phyloP scores from a whole-genome alignment of 257 asterid species.

The Salvia hispanica region DNA sequence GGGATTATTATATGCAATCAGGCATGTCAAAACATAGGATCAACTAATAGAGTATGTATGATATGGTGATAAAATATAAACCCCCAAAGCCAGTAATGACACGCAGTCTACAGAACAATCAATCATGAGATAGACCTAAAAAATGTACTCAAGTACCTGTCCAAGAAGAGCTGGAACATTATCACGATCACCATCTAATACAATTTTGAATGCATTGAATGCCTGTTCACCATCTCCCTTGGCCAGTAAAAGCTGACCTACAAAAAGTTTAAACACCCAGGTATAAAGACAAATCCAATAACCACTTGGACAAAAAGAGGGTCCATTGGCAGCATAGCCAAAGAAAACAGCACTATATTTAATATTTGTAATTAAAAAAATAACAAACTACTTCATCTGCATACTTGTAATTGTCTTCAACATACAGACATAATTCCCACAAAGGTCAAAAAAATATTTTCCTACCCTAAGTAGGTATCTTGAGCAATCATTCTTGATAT shows the following conservation, averaged over 20 bases:
- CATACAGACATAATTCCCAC: background rate
- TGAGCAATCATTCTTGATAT: background rate
- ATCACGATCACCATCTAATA: slow-evolving; percentile 88
- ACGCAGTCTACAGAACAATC: background rate
- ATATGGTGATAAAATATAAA: slow-evolving; percentile 5
- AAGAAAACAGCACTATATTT: background rate
- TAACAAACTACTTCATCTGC: slow-evolving; percentile 26
- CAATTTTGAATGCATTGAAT: slow-evolving; percentile 87
- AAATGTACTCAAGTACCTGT: slow-evolving; percentile 59
- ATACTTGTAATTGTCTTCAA: slow-evolving; percentile 22
- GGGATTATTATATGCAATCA: slow-evolving; percentile 20
- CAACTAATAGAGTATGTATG: background rate
- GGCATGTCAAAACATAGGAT: slow-evolving; percentile 3
- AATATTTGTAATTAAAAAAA: slow-evolving; percentile 1
- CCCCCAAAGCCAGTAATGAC: background rate
- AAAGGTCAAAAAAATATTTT: slow-evolving; percentile 3
- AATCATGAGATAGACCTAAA: slow-evolving; percentile 19
- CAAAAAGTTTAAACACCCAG: slow-evolving; percentile 33
- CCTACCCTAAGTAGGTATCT: slow-evolving; percentile 2
- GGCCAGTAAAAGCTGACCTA: slow-evolving; percentile 98
- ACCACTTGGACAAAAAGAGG: slow-evolving; percentile 15
- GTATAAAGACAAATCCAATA: slow-evolving; percentile 20
- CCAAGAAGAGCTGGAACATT: slow-evolving; percentile 99
- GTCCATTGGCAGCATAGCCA: background rate
- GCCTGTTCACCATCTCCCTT: slow-evolving; percentile 97